Base-by-base conservation (phyloP, 257 asterid species). In the Prunella vulgaris region DNA sequence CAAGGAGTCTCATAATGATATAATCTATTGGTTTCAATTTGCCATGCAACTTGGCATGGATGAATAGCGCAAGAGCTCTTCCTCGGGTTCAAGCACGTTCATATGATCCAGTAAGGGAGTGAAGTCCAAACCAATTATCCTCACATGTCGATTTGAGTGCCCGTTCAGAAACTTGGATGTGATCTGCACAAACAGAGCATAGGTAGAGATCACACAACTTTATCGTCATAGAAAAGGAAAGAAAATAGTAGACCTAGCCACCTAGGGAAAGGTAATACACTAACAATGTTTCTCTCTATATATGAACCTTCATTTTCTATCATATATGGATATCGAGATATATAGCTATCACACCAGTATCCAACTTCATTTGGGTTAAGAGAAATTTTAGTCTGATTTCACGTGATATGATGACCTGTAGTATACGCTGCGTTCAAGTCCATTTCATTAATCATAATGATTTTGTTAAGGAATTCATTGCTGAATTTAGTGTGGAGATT, bases 61-160 rank as follows among this genome's bases (percentile, higher is more conserved):
- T 20, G 89, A 86, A 79, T 81, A 75, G 65, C 78, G 76, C 70
- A 85, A 74, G 40, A 75, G 69, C 80, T 53, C 62, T 22, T 81
- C 87, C 67, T 73, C 78, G 12, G 87, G 78, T 73, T 88, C 87
- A 10, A 76, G 70, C 69, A 74, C 32, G 73, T 75, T 68, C 15
- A 81, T 6, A 74, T 76, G 73, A 40, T 73, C 79, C 58, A 87
- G 10, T 46, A 88, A 20, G 5, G 79, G 81, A 15, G 79, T 74
- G 73, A 63, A 10, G 3, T 65, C 66, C 60, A 74, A 61, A 61
- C 96, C 95, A 6, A 87, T 42, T 59, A 91, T 76, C 81, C 70
- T 79, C 84, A 89, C 87, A 1, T 30, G 12, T 17, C 78, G 74
- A 74, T 91, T 88, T 18, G 95, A 85, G 80, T 85, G 90, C 30